Evolutionary conservation across 768 basidiomycete genomes (phyloP).

Genomic region (Collybia sp.): DNA sequence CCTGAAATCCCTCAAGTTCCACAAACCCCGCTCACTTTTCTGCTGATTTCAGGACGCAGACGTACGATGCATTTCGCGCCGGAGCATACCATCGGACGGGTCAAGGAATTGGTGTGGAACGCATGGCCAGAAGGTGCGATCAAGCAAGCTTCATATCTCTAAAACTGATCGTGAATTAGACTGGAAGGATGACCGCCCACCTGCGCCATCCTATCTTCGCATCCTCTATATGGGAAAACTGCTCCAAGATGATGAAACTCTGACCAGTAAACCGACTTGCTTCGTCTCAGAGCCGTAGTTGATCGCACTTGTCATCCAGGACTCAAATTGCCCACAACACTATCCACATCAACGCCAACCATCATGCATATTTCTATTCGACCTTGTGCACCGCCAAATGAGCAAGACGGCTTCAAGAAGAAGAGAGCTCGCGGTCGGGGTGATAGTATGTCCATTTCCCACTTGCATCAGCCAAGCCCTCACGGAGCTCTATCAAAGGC

Average conservation of each 20-base stretch:
- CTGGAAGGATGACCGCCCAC: slow-evolving; percentile 77
- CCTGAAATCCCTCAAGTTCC: slow-evolving; percentile 42
- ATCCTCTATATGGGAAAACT: slow-evolving; percentile 76
- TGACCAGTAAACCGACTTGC: slow-evolving; percentile 45
- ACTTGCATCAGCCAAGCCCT: no score
- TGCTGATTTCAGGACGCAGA: slow-evolving; percentile 65
- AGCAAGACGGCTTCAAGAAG: slow-evolving; percentile 52
- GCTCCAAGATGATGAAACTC: slow-evolving; percentile 79
- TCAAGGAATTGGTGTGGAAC: slow-evolving; percentile 84
- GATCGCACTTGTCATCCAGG: slow-evolving; percentile 17
- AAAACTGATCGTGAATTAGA: slow-evolving; percentile 32
- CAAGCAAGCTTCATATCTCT: neutral
- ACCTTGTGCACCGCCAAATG: slow-evolving; percentile 44
- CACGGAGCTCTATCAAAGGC: no score
- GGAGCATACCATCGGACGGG: slow-evolving; percentile 66
- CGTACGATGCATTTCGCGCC: slow-evolving; percentile 74
- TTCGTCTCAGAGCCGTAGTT: slow-evolving; percentile 3
- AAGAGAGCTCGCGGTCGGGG: slow-evolving; percentile 31
- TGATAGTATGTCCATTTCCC: slow-evolving; percentile 19
- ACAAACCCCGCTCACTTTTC: slow-evolving; percentile 63
- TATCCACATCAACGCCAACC: slow-evolving; percentile 39
- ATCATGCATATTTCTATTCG: slow-evolving; percentile 77
- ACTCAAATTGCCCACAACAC: slow-evolving; percentile 30
- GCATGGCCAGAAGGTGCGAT: slow-evolving; percentile 69
- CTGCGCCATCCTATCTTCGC: slow-evolving; percentile 71